Evolutionary conservation across 495 filamentous ascomycete genomes (phyloP), one percentile per base, ranked within the genome.

Genomic region (Cercophora scortea): DNA sequence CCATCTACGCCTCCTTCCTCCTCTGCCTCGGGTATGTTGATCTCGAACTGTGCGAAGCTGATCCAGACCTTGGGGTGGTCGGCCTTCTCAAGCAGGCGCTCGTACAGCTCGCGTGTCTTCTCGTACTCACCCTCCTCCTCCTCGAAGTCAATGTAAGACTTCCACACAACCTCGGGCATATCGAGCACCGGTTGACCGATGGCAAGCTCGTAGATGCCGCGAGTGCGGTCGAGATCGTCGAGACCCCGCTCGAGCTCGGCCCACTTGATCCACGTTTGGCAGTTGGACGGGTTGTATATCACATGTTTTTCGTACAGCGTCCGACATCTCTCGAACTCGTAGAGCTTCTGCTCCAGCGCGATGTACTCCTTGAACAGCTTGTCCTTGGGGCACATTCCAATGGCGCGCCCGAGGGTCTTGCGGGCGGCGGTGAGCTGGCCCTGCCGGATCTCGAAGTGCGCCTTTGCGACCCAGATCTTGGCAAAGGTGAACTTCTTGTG

Each of bases 1-100:
- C 25, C 25, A 25, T 25, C 25, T 25, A 5, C 25, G 25, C 25
- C 25, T 25, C 25, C 25, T 25, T 25, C 25, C 47, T 71, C 73
- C 36, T 83, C 85, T 8, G 76, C 74, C 33, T 85, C 88, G 39
- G 82, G 82, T 0, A 91, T 79, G 59, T 92, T 91, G 74, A 96
- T 88, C 69, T 98, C 93, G 67, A 97, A 97, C 61, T 90, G 88
- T 12, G 93, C 94, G 70, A 92, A 98, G 64, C 83, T 87, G 72
- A 90, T 95, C 93, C 93, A 98, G 48, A 98, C 93, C 78, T 96
- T 96, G 74, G 96, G 89, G 62, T 98, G 94, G 64, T 89, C 86
- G 15, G 94, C 95, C 82, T 92, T 95, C 64, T 88, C 73, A 36
- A 98, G 77, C 18, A 98, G 75, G 19, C 93, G 81, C 72, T 97